phyloP scores from a whole-genome alignment of 225 moss, liverwort and hornwort species.

The Pseudisothecium myosuroides region DNA sequence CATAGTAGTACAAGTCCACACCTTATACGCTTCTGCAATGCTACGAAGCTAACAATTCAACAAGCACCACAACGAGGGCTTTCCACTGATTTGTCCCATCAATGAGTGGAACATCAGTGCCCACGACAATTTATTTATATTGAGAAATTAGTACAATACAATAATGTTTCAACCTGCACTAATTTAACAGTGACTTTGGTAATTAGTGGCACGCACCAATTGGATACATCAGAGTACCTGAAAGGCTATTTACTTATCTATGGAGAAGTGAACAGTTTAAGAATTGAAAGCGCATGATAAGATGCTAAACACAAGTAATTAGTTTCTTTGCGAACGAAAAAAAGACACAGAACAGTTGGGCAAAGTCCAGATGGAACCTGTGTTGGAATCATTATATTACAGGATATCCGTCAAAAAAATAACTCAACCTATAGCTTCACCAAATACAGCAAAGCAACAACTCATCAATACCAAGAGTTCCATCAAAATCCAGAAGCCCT shows the following conservation, averaged over 20 bases:
- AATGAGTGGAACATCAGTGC: not conserved
- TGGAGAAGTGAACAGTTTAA: not conserved
- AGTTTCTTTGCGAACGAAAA: not conserved
- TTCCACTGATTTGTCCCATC: not conserved
- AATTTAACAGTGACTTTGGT: too few relatives aligned
- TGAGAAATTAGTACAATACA: not conserved
- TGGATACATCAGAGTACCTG: not conserved
- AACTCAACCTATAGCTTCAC: conserved; percentile 54
- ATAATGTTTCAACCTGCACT: not conserved
- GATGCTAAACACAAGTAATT: not conserved
- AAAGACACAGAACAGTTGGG: not conserved
- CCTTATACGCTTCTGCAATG: not conserved
- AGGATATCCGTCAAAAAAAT: conserved; percentile 51
- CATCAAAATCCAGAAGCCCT: conserved; percentile 33
- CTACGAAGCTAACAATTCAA: not conserved
- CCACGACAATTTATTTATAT: too few relatives aligned
- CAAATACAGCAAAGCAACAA: conserved; percentile 52
- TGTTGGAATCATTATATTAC: conserved; percentile 52
- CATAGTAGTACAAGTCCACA: not conserved
- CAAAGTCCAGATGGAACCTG: conserved; percentile 35
- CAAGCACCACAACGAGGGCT: not conserved
- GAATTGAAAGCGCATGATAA: not conserved
- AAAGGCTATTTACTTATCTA: not conserved
- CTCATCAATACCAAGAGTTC: conserved; percentile 42
- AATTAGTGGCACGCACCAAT: not conserved